Evolutionary conservation across 2,329 filamentous ascomycete genomes (phyloP).

Genomic region (Colletotrichum musicola): DNA sequence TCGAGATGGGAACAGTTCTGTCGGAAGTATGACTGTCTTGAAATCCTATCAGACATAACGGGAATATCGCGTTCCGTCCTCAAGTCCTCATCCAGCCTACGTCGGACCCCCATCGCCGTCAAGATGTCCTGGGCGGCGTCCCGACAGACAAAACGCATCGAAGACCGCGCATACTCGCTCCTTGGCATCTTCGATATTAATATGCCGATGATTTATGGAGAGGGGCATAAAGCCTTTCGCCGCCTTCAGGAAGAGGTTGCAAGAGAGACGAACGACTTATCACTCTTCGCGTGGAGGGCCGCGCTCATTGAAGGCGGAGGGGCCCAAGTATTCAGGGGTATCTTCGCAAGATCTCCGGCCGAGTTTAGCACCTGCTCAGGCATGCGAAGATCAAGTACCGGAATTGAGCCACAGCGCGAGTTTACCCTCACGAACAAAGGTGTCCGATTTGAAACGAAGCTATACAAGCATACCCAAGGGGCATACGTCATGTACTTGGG

Average conservation of each 20-base stretch:
- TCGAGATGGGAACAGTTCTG: neutral
- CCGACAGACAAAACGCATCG: constrained; percentile 39
- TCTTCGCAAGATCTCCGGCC: neutral
- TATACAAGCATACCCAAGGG: neutral
- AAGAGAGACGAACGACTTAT: neutral
- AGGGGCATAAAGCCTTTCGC: constrained; percentile 42
- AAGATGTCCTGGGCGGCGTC: constrained; percentile 46
- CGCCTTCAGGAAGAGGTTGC: constrained; percentile 32
- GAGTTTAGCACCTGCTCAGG: neutral
- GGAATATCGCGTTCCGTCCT: neutral
- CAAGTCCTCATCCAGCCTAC: neutral
- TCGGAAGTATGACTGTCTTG: neutral
- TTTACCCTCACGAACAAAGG: neutral
- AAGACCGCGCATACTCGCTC: constrained; percentile 45
- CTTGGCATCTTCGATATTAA: constrained; percentile 45
- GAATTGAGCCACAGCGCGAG: neutral
- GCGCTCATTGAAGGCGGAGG: neutral
- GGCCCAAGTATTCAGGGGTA: neutral
- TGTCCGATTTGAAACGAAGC: neutral
- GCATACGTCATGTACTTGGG: neutral
- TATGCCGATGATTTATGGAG: constrained; percentile 45
- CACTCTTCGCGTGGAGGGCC: constrained; percentile 7
- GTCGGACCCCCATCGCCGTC: neutral
- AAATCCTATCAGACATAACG: neutral
- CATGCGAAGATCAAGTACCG: neutral